phyloP scores from a whole-genome alignment of 768 basidiomycete genomes.

The Suillus paluster region DNA sequence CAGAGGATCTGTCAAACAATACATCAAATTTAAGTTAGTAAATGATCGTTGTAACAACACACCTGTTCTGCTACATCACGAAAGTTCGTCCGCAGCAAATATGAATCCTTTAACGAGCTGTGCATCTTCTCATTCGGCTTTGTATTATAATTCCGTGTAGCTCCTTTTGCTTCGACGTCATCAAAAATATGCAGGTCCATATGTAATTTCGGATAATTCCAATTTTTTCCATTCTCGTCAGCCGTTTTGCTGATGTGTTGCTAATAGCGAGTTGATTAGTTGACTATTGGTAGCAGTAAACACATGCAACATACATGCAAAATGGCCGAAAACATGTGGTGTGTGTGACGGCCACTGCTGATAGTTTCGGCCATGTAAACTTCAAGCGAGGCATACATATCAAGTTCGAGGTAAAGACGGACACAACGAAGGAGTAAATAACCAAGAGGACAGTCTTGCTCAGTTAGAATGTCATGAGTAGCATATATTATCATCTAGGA shows the following conservation, averaged over 20 bases:
- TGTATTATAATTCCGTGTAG: conserved; percentile 33
- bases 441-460: conserved; percentile 13
- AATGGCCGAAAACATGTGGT: conserved; percentile 18
- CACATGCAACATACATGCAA: conserved; percentile 22
- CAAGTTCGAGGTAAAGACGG: conserved; percentile 34
- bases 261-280: no score
- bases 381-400: conserved; percentile 33
- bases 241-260: neutral
- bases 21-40: neutral
- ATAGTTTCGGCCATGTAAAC: conserved; percentile 37
- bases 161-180: conserved; percentile 39
- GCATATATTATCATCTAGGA: conserved; percentile 37
- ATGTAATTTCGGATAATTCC: conserved; percentile 41
- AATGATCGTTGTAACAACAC: neutral
- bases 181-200: conserved; percentile 34
- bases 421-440: conserved; percentile 34
- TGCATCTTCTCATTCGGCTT: conserved; percentile 38
- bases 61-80: conserved; percentile 40
- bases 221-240: conserved; percentile 21
- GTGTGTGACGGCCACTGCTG: conserved; percentile 19
- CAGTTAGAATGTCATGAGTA: conserved; percentile 25
- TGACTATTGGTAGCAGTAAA: neutral
- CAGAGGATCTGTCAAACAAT: neutral
- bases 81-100: conserved; percentile 35
- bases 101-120: conserved; percentile 28